Evolutionary conservation across 2,329 filamentous ascomycete genomes (phyloP).

Genomic region (Monilinia laxa): DNA sequence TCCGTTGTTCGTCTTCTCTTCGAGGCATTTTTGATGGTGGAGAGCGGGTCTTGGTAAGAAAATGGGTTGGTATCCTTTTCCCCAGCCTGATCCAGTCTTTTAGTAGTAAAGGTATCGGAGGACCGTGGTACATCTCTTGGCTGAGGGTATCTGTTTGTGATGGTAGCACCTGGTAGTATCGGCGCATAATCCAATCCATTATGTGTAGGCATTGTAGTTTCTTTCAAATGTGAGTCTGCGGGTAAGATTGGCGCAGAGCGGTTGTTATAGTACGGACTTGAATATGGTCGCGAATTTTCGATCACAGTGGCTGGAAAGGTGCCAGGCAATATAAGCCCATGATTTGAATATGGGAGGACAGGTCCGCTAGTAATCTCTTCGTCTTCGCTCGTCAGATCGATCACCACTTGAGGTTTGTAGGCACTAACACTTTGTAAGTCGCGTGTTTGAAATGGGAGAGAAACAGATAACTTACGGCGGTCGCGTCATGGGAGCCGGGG

Average conservation of each 20-base stretch:
- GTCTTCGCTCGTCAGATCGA: slow-evolving; percentile 16
- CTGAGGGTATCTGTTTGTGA: not conserved
- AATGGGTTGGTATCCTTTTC: not conserved
- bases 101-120: not conserved
- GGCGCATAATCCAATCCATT: slow-evolving; percentile 1
- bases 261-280: not conserved
- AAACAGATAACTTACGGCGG: slow-evolving; percentile 8
- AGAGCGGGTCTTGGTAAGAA: not conserved
- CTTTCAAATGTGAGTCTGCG: not conserved
- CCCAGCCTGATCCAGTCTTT: slow-evolving; percentile 1
- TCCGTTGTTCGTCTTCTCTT: slow-evolving; percentile 12
- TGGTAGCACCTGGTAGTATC: slow-evolving; percentile 15
- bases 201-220: not conserved
- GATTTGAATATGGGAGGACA: slow-evolving; percentile 3
- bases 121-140: not conserved
- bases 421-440: slow-evolving; percentile 4
- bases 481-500: slow-evolving; percentile 12
- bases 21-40: not conserved
- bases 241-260: slow-evolving; percentile 13
- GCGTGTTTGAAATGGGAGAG: slow-evolving; percentile 7
- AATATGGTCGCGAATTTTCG: not conserved
- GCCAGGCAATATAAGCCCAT: slow-evolving; percentile 16
- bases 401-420: slow-evolving; percentile 6
- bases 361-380: slow-evolving; percentile 1
- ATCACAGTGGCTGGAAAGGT: not conserved